A percentile compares a stretch with the other conserved stretches of the same genome.
These are phyloP conservation scores for Botrytis galanthina DNA, from an alignment of 2,329 filamentous ascomycete species.

Conservation along the genomic window DNA sequence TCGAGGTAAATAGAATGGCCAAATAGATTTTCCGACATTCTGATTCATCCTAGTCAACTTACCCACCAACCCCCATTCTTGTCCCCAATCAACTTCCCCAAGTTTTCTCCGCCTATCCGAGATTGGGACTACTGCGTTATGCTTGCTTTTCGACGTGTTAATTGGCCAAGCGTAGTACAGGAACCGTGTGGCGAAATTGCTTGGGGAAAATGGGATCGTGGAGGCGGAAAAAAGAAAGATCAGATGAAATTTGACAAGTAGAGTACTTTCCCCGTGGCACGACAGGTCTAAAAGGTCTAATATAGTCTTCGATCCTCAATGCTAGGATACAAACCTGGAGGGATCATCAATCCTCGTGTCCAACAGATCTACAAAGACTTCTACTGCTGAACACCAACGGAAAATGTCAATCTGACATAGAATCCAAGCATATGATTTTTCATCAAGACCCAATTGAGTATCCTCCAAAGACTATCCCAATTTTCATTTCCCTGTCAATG, in stretches of 20 bases:
- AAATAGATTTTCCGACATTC: constrained; percentile 13
- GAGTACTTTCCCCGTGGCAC: background rate
- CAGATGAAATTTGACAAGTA: constrained; percentile 14
- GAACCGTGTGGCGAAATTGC: constrained; percentile 12
- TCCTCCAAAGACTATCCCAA: background rate
- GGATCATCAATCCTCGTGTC: constrained; percentile 5
- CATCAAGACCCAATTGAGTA: constrained; percentile 14
- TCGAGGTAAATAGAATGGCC: background rate
- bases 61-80: constrained; percentile 4
- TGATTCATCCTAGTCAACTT: background rate
- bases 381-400: background rate
- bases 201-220: constrained; percentile 11
- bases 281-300: background rate
- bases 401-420: constrained; percentile 9
- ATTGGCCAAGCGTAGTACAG: constrained; percentile 12
- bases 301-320: background rate
- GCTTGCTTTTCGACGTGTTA: background rate
- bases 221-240: constrained; percentile 12
- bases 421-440: background rate
- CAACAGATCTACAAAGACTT: background rate
- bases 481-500: background rate
- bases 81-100: constrained; percentile 9
- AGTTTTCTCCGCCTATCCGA: constrained; percentile 13
- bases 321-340: background rate
- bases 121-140: background rate